Evolutionary conservation across 352 stramenopile genomes (phyloP), one percentile per base, ranked within the genome.

Genomic region (Thraustotheca clavata): DNA sequence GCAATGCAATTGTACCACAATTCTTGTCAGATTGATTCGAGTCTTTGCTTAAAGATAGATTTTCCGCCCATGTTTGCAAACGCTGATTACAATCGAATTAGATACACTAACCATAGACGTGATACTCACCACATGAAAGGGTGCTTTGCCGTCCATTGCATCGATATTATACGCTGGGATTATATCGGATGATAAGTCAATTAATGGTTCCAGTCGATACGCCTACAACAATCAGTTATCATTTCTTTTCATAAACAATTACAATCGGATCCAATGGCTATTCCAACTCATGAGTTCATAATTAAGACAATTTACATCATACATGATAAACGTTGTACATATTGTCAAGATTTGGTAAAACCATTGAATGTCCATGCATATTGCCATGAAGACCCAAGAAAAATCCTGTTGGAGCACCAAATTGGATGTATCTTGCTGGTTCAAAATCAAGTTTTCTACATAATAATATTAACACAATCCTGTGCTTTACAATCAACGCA

Each of bases 311-410:
- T 62, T 24, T 33, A 8, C 9, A 12, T 18, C 54, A 29, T 54
- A 65, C 57, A 70, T 97, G 89, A 67, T 97, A 98, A 34, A 98
- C 96, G 70, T 98, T 98, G 73, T 96, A 98, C 22, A 97, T 60
- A 20, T 79, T 75, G 12, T 69, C 70, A 68, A 87, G 96, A 7
- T 85, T 92, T 32, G 83, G 83, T 14, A 97, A 73, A 36, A 65
- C 69, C 50, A 94, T 96, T 31, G 79, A 61, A 1, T 70, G 72
- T 34, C 80, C 77, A 22, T 91, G 73, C 65, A 77, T 80, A 61
- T 95, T 81, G 0, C 93, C 91, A 18, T 89, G 83, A 3, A 98
- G 89, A 68, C 95, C 95, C 11, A 97, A 62, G 67, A 97, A 97
- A 14, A 98, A 71, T 9, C 88, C 88, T 52, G 97, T 83, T 0